Base-by-base conservation (phyloP, 2,329 filamentous ascomycete genomes). In the Fusarium burgessii region DNA sequence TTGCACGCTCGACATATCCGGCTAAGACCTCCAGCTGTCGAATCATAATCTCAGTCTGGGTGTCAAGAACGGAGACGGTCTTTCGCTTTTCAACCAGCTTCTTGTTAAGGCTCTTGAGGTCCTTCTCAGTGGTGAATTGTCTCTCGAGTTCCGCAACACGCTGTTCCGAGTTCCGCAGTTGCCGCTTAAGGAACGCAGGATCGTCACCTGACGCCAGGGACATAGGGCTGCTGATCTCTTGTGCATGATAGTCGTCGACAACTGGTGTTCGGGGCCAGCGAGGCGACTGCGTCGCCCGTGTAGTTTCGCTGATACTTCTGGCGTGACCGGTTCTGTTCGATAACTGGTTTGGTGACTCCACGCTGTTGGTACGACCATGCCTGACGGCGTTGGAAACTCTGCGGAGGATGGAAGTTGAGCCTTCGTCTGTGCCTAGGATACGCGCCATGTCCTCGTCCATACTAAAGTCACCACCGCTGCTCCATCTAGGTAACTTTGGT, bases 361-460 rank as follows among this genome's bases (percentile, higher is more conserved):
- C 89, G 79, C 95, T 98, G 80, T 91, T 93, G 78, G 93, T 97
- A 71, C 96, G 91, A 58, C 94, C 94, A 80, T 98, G 96, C 70
- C 94, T 93, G 62, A 98, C 94, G 54, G 93, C 95, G 78, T 97
- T 97, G 11, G 96, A 98, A 42, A 98, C 93, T 56, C 94, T 90
- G 62, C 93, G 92, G 68, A 98, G 84, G 66, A 98, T 92, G 2
- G 93, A 95, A 29, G 93, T 91, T 35, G 90, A 91, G 45, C 87
- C 86, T 78, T 94, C 93, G 66, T 95, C 93, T 23, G 89, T 91
- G 42, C 90, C 92, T 65, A 97, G 85, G 62, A 98, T 95, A 62
- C 95, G 91, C 58, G 93, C 92, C 89, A 98, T 94, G 78, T 98
- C 96, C 80, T 98, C 95, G 72, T 98, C 95, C 91, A 97, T 90